Percentiles rank a stretch among this genome's conserved stretches.
Conservation (phyloP, 1,284 basidiomycete species). For the Pseudozyma thailandica region DNA sequence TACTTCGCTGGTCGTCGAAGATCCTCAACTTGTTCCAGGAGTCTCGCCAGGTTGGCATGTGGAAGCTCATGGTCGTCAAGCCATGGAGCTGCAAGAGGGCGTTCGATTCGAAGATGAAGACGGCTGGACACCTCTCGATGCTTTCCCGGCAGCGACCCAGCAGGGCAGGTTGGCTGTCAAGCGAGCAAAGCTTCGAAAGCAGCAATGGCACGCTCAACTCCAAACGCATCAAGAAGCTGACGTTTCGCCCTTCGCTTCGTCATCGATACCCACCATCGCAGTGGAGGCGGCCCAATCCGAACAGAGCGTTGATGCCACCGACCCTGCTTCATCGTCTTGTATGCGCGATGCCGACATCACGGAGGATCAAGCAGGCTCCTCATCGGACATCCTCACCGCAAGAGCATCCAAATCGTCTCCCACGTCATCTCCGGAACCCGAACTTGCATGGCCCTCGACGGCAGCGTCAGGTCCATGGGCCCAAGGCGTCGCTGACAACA, state of each 20-base stretch:
- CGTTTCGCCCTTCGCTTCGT: not conserved
- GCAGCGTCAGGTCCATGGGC: no score
- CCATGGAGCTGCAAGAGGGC: slow-evolving; percentile 50
- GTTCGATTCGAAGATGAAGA: slow-evolving; percentile 42
- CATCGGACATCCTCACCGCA: no score
- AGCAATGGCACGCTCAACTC: slow-evolving; percentile 7
- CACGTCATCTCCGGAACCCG: no score
- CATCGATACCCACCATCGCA: slow-evolving; percentile 13
- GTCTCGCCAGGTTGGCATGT: slow-evolving; percentile 59
- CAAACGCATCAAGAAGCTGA: not conserved
- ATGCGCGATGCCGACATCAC: no score
- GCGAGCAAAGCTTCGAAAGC: slow-evolving; percentile 25
- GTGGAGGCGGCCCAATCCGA: not conserved
- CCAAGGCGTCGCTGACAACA: not conserved
- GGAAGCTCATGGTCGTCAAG: slow-evolving; percentile 43
- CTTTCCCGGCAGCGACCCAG: slow-evolving; percentile 39
- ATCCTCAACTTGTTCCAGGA: slow-evolving; percentile 35
- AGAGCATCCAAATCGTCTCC: no score
- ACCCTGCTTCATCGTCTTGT: not conserved
- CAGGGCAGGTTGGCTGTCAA: slow-evolving; percentile 34
- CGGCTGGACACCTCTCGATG: slow-evolving; percentile 53
- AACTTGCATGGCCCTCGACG: no score
- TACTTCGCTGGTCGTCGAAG: slow-evolving; percentile 4
- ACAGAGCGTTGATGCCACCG: not conserved
- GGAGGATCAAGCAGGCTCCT: no score